phyloP scores from a whole-genome alignment of 2,329 filamentous ascomycete genomes.

The Shiraia bambusicola region DNA sequence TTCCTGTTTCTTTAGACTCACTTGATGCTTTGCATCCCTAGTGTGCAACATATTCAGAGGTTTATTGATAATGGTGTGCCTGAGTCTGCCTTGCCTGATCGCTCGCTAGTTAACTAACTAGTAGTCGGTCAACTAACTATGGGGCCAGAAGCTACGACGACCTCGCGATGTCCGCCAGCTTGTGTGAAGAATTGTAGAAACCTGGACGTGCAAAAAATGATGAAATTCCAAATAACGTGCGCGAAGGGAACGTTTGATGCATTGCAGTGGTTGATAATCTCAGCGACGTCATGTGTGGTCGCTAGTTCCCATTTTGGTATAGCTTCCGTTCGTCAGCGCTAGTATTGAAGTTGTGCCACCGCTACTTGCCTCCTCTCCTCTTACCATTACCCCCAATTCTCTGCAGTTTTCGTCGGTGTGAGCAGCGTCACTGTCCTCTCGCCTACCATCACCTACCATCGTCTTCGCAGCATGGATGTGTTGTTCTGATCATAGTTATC shows the following conservation, averaged over 20 bases:
- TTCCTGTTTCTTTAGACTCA: conserved; percentile 1
- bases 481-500: too few relatives aligned
- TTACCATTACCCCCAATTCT: conserved; percentile 6
- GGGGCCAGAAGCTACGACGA: conserved; percentile 5
- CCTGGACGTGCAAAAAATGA: neutral
- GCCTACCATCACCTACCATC: too few relatives aligned
- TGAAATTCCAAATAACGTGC: conserved; percentile 3
- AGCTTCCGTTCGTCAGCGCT: conserved; percentile 9
- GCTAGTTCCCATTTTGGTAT: conserved; percentile 2
- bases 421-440: conserved; percentile 21
- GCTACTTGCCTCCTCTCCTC: conserved; percentile 25
- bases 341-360: conserved; percentile 21
- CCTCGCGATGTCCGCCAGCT: conserved; percentile 1
- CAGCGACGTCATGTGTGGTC: conserved; percentile 20
- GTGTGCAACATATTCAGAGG: conserved; percentile 5
- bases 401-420: conserved; percentile 31
- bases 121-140: too few relatives aligned
- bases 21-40: conserved; percentile 1
- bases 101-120: too few relatives aligned
- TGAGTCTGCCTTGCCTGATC: conserved; percentile 19
- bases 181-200: neutral
- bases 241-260: conserved; percentile 5
- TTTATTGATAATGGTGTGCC: conserved; percentile 12
- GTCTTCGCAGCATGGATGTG: too few relatives aligned
- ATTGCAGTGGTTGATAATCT: neutral